Conservation (phyloP, 1,284 basidiomycete genomes). For the Apiotrichum sp. region DNA sequence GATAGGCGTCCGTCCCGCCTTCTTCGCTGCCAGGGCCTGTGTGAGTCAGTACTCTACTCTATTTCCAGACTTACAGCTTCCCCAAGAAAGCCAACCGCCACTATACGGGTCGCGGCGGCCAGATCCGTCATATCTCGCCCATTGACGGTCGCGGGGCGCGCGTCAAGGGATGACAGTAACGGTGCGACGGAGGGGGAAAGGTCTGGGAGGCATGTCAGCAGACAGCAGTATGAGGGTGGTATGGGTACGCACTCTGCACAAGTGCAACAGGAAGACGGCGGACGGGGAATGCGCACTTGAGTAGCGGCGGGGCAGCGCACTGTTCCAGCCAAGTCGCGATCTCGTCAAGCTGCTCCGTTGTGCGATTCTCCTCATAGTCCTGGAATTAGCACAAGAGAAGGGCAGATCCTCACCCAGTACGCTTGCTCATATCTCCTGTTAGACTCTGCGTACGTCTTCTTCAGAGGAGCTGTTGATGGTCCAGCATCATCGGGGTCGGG, state of each 20-base stretch:
- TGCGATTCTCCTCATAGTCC: conserved; percentile 23
- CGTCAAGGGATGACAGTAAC: conserved; percentile 1
- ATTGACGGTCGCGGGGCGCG: conserved; percentile 13
- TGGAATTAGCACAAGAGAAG: conserved; percentile 2
- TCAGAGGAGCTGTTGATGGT: conserved; percentile 12
- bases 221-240: background rate
- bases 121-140: conserved; percentile 30
- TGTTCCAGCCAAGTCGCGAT: conserved; percentile 34
- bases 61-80: conserved; percentile 20
- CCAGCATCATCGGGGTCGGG: conserved; percentile 16
- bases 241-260: conserved; percentile 29
- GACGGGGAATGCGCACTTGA: conserved; percentile 16
- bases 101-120: conserved; percentile 17
- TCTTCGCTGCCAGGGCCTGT: conserved; percentile 21
- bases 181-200: conserved; percentile 17
- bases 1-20: conserved; percentile 28
- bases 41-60: conserved; percentile 10
- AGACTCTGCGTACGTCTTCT: conserved; percentile 20
- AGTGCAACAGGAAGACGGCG: conserved; percentile 31
- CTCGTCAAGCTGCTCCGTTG: conserved; percentile 31
- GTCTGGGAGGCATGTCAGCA: conserved; percentile 9
- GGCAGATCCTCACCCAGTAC: conserved; percentile 12
- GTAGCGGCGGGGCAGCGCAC: conserved; percentile 12
- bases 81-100: conserved; percentile 29
- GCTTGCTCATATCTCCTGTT: conserved; percentile 16